Percentiles rank a stretch among this genome's conserved stretches.
phyloP scores from a whole-genome alignment of 2,329 filamentous ascomycete genomes.

The Neofusicoccum sp. region DNA sequence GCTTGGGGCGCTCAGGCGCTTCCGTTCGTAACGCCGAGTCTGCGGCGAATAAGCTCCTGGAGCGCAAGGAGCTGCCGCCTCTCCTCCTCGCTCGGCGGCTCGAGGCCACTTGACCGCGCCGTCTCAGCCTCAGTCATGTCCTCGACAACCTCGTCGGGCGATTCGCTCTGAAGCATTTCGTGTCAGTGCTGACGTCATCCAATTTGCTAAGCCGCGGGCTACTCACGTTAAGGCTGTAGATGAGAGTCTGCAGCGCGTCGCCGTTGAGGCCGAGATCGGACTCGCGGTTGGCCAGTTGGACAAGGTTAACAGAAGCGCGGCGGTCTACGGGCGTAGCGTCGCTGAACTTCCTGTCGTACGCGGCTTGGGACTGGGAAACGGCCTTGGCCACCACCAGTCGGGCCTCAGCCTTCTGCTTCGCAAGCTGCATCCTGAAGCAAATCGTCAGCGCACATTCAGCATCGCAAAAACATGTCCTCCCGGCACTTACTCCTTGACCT shows the following conservation, averaged over 20 bases:
- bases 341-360: constrained; percentile 10
- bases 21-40: constrained; percentile 13
- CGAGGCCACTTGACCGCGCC: not conserved
- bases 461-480: not conserved
- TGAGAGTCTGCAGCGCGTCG: constrained; percentile 50
- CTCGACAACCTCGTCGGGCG: constrained; percentile 34
- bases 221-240: constrained; percentile 64
- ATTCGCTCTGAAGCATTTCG: constrained; percentile 39
- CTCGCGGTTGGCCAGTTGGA: constrained; percentile 54
- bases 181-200: constrained; percentile 36
- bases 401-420: constrained; percentile 17
- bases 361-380: not conserved
- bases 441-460: not conserved
- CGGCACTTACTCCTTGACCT: constrained; percentile 51
- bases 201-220: constrained; percentile 19
- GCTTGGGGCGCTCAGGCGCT: constrained; percentile 8
- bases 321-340: constrained; percentile 54
- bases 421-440: not conserved
- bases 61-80: constrained; percentile 18
- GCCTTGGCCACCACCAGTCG: constrained; percentile 24
- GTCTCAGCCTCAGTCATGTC: constrained; percentile 5
- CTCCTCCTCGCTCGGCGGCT: constrained; percentile 13
- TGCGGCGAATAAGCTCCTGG: constrained; percentile 18
- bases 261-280: constrained; percentile 48
- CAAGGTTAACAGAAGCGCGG: constrained; percentile 64